Conservation (phyloP, 495 filamentous ascomycete genomes). For the Penicillium paxilli region DNA sequence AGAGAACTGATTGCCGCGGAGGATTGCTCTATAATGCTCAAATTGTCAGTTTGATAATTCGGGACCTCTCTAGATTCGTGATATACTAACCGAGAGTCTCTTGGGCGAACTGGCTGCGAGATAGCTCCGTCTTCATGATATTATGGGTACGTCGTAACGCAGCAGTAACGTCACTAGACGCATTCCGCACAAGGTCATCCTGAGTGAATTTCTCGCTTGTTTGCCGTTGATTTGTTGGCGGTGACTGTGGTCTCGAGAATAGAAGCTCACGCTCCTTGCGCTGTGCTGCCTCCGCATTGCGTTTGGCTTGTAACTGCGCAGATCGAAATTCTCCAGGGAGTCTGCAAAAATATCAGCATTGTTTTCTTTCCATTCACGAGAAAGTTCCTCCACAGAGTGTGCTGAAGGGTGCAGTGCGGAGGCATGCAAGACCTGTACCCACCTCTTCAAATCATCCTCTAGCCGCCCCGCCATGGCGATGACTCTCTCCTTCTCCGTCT, state of each 20-base stretch:
- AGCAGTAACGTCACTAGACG: slow-evolving; percentile 80
- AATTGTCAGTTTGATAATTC: slow-evolving; percentile 7
- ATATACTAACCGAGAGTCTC: slow-evolving; percentile 64
- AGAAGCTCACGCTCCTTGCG: slow-evolving; percentile 76
- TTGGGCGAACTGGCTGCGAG: slow-evolving; percentile 81
- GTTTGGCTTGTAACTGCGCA: slow-evolving; percentile 81
- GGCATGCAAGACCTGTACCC: slow-evolving; percentile 17
- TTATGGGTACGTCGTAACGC: slow-evolving; percentile 82
- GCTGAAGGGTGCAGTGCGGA: neutral
- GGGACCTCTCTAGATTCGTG: neutral
- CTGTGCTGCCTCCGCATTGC: slow-evolving; percentile 68
- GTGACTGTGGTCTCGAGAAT: slow-evolving; percentile 51
- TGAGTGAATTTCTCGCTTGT: slow-evolving; percentile 55
- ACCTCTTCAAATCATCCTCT: slow-evolving; percentile 68
- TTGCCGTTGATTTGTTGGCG: slow-evolving; percentile 35
- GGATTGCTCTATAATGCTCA: slow-evolving; percentile 55
- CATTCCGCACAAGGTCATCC: slow-evolving; percentile 66
- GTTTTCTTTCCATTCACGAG: neutral
- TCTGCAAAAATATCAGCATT: slow-evolving; percentile 38
- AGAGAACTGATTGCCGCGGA: slow-evolving; percentile 79
- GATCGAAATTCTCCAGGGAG: slow-evolving; percentile 75
- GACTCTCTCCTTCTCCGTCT: slow-evolving; percentile 58
- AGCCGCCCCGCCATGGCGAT: slow-evolving; percentile 63
- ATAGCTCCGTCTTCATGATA: slow-evolving; percentile 78
- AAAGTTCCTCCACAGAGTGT: neutral